Conservation (phyloP, 2,329 filamentous ascomycete species). For the Didymella sp. region DNA sequence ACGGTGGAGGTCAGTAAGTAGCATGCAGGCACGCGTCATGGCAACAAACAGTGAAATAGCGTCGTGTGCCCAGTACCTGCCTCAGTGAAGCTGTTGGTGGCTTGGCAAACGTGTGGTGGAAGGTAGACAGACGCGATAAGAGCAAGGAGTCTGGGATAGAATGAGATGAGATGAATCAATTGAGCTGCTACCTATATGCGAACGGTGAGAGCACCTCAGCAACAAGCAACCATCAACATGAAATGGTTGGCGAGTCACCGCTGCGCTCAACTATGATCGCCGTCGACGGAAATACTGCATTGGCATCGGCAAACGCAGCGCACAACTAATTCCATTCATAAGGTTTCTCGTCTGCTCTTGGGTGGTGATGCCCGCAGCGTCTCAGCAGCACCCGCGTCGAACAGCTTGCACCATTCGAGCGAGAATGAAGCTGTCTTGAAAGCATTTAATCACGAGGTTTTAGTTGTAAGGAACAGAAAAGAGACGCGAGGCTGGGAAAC, state of each 20-base stretch:
- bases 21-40: neutral
- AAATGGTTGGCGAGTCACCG: constrained; percentile 4
- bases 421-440: constrained; percentile 62
- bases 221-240: constrained; percentile 8
- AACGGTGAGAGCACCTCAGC: neutral
- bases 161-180: constrained; percentile 6
- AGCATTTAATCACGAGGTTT: constrained; percentile 80
- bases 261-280: constrained; percentile 1
- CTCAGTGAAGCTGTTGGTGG: neutral
- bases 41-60: neutral
- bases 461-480: constrained; percentile 71
- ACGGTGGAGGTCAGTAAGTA: constrained; percentile 1
- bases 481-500: constrained; percentile 23
- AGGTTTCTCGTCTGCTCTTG: constrained; percentile 53
- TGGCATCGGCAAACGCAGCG: constrained; percentile 17
- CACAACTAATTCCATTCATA: constrained; percentile 56
- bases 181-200: constrained; percentile 24
- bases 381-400: constrained; percentile 57
- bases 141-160: constrained; percentile 1
- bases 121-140: constrained; percentile 3
- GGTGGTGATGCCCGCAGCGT: constrained; percentile 58
- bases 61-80: constrained; percentile 11
- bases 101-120: constrained; percentile 19
- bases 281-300: neutral
- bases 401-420: constrained; percentile 58